phyloP scores from a whole-genome alignment of 352 stramenopile genomes.

The Phytopythium vexans region DNA sequence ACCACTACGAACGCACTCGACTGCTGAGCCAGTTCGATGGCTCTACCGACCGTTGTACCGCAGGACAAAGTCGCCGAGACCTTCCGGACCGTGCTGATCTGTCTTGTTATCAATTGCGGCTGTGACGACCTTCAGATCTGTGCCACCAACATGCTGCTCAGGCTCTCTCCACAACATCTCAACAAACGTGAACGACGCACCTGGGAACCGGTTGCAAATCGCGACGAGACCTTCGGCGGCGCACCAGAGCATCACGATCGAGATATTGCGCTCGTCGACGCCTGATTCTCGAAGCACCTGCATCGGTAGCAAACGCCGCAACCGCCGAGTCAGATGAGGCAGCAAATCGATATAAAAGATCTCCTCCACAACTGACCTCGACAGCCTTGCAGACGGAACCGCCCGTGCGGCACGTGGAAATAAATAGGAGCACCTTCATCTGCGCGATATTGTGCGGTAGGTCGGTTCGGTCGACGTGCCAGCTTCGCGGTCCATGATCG shows the following conservation, averaged over 20 bases:
- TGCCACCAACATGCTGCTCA: neutral
- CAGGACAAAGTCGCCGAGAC: conserved; percentile 41
- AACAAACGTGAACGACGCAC: conserved; percentile 10
- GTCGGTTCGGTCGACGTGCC: conserved; percentile 27
- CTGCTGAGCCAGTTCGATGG: neutral
- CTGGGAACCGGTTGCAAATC: conserved; percentile 31
- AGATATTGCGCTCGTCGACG: conserved; percentile 29
- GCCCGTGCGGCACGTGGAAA: conserved; percentile 22
- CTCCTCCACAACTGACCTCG: conserved; percentile 11
- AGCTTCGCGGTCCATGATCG: conserved; percentile 6
- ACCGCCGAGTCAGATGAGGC: neutral
- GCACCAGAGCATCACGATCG: conserved; percentile 34
- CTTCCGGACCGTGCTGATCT: conserved; percentile 20
- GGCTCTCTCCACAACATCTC: neutral
- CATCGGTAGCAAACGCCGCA: conserved; percentile 3
- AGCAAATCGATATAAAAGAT: neutral
- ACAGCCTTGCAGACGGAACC: conserved; percentile 28
- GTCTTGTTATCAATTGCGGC: conserved; percentile 30
- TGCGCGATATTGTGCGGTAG: conserved; percentile 28
- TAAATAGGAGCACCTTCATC: conserved; percentile 36
- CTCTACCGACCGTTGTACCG: conserved; percentile 30
- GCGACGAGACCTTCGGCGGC: conserved; percentile 22
- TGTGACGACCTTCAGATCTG: conserved; percentile 36
- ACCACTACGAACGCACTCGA: neutral
- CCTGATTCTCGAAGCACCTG: conserved; percentile 24